Percentiles rank a stretch among this genome's conserved stretches.
Evolutionary conservation across 129 eudicot genomes (phyloP).

Genomic region (Pulicaria dysenterica): DNA sequence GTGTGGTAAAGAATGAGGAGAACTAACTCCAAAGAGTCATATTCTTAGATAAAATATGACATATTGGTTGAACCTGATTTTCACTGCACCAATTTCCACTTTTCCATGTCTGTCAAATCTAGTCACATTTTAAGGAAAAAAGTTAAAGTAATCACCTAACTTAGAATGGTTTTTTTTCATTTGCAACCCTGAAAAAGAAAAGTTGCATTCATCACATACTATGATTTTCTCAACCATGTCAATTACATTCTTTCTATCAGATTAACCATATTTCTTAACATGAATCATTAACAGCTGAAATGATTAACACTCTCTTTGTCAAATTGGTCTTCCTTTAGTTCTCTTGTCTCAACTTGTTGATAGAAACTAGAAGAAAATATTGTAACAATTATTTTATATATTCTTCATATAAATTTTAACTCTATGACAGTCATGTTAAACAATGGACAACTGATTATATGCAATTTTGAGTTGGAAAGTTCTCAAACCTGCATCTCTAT

Average conservation of each 20-base stretch:
- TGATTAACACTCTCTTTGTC: slow-evolving; percentile 8
- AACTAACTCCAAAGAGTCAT: neutral
- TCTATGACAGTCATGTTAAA: neutral
- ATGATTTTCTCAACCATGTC: neutral
- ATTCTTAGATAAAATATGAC: slow-evolving; percentile 6
- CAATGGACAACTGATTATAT: neutral
- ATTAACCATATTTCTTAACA: slow-evolving; percentile 1
- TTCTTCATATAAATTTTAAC: neutral
- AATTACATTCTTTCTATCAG: neutral
- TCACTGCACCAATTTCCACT: neutral
- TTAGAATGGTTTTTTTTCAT: neutral
- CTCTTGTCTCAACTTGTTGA: slow-evolving; percentile 6
- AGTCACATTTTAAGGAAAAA: neutral
- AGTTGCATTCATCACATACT: neutral
- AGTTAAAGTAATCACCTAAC: slow-evolving; percentile 2
- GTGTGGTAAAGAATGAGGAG: neutral
- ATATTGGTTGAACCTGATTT: neutral
- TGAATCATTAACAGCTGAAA: neutral
- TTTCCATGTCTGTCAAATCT: slow-evolving; percentile 15
- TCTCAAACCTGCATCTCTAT: slow-evolving; percentile 68
- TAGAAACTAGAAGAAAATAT: neutral
- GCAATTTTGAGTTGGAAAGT: slow-evolving; percentile 14
- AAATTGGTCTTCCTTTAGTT: neutral
- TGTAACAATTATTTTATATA: neutral
- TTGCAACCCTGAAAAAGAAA: neutral